A percentile compares a stretch with the other conserved stretches of the same genome.
Evolutionary conservation across 345 rosid genomes (phyloP).

Genomic region (Gossypium arboreum): DNA sequence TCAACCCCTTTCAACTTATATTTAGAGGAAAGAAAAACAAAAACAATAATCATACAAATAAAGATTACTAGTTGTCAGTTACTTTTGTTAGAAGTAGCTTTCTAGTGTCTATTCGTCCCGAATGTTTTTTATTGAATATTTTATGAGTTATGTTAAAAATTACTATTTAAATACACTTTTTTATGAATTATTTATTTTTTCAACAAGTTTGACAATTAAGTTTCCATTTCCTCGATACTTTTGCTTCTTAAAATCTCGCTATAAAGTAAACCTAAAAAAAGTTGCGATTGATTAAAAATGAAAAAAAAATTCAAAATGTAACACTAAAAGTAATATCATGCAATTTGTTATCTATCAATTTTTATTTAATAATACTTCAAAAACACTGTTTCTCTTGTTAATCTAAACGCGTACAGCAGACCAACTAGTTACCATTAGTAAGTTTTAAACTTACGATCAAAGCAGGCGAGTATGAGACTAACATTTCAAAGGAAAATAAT

Average conservation of each 20-base stretch:
- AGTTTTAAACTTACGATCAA: not conserved
- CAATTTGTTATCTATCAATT: not conserved
- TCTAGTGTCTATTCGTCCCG: not conserved
- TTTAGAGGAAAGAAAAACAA: not conserved
- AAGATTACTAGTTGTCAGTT: not conserved
- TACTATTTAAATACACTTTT: too few relatives aligned
- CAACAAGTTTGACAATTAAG: not conserved
- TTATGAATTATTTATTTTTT: too few relatives aligned
- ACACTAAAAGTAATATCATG: not conserved
- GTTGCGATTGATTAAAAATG: not conserved
- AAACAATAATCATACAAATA: not conserved
- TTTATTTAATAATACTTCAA: not conserved
- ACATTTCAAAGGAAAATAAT: not conserved
- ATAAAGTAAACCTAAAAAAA: not conserved
- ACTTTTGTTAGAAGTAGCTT: not conserved
- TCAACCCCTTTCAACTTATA: not conserved
- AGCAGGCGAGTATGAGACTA: not conserved
- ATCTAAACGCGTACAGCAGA: not conserved
- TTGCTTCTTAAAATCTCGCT: not conserved
- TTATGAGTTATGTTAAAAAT: not conserved
- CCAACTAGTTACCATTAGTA: not conserved
- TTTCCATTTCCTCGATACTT: not conserved
- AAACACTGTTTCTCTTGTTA: not conserved
- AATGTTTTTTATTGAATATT: not conserved
- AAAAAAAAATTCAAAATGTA: not conserved